A percentile compares a stretch with the other conserved stretches of the same genome.
Evolutionary conservation across 495 filamentous ascomycete species (phyloP).

Genomic region (Margaritispora aquatica): DNA sequence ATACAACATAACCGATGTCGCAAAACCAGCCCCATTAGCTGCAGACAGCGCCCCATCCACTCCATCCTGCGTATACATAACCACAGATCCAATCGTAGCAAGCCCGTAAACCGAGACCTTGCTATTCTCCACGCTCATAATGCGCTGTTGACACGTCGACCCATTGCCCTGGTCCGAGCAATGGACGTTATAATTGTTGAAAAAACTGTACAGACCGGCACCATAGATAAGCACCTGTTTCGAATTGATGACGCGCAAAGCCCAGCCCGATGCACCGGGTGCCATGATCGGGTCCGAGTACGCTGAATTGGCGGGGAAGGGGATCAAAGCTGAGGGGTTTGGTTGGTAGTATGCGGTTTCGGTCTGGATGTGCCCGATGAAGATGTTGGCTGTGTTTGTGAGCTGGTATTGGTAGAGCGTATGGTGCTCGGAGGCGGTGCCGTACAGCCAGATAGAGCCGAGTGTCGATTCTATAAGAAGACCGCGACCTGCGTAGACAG

Average conservation of each 20-base stretch:
- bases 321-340: conserved; percentile 50
- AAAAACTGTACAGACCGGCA: conserved; percentile 73
- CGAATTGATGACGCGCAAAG: conserved; percentile 43
- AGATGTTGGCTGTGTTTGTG: conserved; percentile 58
- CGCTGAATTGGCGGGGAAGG: conserved; percentile 51
- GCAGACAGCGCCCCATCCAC: conserved; percentile 19
- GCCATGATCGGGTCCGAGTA: conserved; percentile 40
- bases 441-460: conserved; percentile 53
- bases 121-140: conserved; percentile 47
- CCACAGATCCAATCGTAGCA: conserved; percentile 22
- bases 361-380: conserved; percentile 73
- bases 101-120: conserved; percentile 22
- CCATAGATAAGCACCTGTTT: conserved; percentile 58
- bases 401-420: conserved; percentile 80
- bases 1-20: conserved; percentile 42
- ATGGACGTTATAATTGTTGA: conserved; percentile 44
- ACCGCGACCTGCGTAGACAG: conserved; percentile 63
- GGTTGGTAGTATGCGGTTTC: conserved; percentile 77
- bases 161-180: conserved; percentile 29
- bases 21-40: conserved; percentile 42
- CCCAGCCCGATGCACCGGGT: conserved; percentile 47
- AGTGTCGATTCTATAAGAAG: conserved; percentile 49
- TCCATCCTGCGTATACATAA: too few relatives aligned
- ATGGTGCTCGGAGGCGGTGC: conserved; percentile 72
- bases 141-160: conserved; percentile 53